Percentiles rank a stretch among this genome's conserved stretches.
Conservation (phyloP, 225 moss, liverwort and hornwort genomes). For the Anthoceros angustus region DNA sequence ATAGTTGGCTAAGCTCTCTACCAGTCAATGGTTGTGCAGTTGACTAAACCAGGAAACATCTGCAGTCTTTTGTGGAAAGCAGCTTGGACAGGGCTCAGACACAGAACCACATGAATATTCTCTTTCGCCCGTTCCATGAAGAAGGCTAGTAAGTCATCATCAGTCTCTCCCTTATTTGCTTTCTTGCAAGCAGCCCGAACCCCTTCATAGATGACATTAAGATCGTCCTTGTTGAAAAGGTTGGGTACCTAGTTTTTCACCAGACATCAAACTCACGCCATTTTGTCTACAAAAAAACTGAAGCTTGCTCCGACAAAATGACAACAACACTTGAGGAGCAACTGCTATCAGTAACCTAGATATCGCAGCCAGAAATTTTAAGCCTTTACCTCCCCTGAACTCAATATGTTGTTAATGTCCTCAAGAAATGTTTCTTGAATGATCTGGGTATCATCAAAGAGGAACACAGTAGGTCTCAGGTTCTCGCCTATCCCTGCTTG, state of each 20-base stretch:
- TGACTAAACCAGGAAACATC: constrained; percentile 82
- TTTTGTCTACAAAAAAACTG: neutral
- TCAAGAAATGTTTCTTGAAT: constrained; percentile 65
- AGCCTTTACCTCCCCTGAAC: constrained; percentile 50
- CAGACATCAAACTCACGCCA: neutral
- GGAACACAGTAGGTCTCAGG: constrained; percentile 41
- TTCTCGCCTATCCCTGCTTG: constrained; percentile 57
- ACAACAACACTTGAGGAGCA: too few species aligned
- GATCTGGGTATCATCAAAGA: constrained; percentile 70
- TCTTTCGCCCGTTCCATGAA: constrained; percentile 54
- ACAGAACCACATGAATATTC: constrained; percentile 55
- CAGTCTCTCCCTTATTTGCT: constrained; percentile 49
- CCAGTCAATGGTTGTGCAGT: constrained; percentile 77
- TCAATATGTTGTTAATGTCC: constrained; percentile 69
- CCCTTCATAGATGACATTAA: constrained; percentile 40
- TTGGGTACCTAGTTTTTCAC: constrained; percentile 44
- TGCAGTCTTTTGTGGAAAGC: constrained; percentile 44
- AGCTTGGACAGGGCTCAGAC: constrained; percentile 58
- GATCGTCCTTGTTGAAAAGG: constrained; percentile 63
- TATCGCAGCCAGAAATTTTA: neutral
- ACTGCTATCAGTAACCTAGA: too few species aligned
- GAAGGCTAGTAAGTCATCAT: constrained; percentile 41
- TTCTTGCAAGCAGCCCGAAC: constrained; percentile 54
- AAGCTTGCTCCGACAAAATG: neutral
- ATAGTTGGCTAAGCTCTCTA: too few species aligned